Conservation (phyloP, 495 filamentous ascomycete genomes). For the Trichoderma orchidacearum region DNA sequence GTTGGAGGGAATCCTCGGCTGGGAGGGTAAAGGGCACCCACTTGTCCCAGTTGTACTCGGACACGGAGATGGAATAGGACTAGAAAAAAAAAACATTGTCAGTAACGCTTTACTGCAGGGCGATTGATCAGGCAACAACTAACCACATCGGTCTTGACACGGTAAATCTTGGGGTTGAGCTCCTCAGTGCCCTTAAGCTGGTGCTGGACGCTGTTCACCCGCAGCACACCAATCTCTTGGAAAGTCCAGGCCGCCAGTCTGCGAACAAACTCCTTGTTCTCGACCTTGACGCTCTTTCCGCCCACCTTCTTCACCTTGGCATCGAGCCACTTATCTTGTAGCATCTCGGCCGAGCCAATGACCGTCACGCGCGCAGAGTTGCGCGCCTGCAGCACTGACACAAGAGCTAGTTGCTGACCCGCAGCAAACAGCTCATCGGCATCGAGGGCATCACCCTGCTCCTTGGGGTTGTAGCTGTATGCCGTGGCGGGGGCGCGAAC, state of each 20-base stretch:
- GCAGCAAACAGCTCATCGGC: conserved; percentile 60
- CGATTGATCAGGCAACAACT: conserved; percentile 22
- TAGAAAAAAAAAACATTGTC: conserved; percentile 15
- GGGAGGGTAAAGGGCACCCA: conserved; percentile 63
- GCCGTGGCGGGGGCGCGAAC: conserved; percentile 67
- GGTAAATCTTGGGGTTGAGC: conserved; percentile 78
- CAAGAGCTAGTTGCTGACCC: conserved; percentile 67
- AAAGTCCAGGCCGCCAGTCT: conserved; percentile 82
- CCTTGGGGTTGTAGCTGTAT: conserved; percentile 91
- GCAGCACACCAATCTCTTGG: conserved; percentile 80
- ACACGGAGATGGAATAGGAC: conserved; percentile 80
- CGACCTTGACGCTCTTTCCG: conserved; percentile 40
- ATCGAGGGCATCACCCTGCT: conserved; percentile 52
- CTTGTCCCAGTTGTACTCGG: conserved; percentile 60
- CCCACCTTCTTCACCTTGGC: conserved; percentile 55
- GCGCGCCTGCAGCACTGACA: conserved; percentile 75
- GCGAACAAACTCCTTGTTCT: conserved; percentile 77
- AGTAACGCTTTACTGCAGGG: neutral
- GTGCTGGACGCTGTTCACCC: conserved; percentile 74
- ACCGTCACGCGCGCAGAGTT: conserved; percentile 88
- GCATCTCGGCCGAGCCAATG: conserved; percentile 70
- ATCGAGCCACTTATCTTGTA: conserved; percentile 84
- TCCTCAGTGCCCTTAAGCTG: conserved; percentile 45
- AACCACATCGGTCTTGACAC: conserved; percentile 95
- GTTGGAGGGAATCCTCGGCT: conserved; percentile 58